Evolutionary conservation across 2,329 filamentous ascomycete species (phyloP).

Genomic region (Penicillium sp.): DNA sequence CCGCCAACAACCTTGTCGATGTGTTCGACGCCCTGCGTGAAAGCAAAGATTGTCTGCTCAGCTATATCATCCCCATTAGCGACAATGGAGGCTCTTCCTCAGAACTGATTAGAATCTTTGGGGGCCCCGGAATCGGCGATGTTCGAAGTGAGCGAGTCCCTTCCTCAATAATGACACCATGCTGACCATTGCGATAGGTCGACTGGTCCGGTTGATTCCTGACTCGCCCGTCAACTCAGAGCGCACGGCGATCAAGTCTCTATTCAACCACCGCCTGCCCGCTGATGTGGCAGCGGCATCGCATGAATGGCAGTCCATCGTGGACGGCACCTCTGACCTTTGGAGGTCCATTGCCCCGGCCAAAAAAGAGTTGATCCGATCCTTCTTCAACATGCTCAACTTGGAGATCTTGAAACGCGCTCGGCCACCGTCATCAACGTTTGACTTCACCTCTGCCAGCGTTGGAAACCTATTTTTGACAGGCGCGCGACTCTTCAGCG

Average conservation of each 20-base stretch:
- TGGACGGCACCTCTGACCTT: slow-evolving; percentile 74
- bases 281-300: slow-evolving; percentile 61
- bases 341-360: slow-evolving; percentile 70
- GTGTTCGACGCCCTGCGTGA: slow-evolving; percentile 70
- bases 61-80: slow-evolving; percentile 90
- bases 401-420: slow-evolving; percentile 75
- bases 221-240: slow-evolving; percentile 59
- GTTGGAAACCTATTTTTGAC: slow-evolving; percentile 79
- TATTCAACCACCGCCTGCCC: slow-evolving; percentile 86
- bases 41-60: slow-evolving; percentile 66
- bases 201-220: slow-evolving; percentile 87
- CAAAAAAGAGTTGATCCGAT: slow-evolving; percentile 74
- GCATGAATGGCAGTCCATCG: slow-evolving; percentile 81
- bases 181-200: slow-evolving; percentile 53
- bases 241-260: slow-evolving; percentile 69
- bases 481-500: slow-evolving; percentile 84
- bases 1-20: slow-evolving; percentile 91
- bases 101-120: slow-evolving; percentile 90
- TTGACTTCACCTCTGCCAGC: slow-evolving; percentile 73
- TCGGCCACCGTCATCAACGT: slow-evolving; percentile 65
- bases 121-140: slow-evolving; percentile 82
- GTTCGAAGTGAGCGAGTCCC: slow-evolving; percentile 60
- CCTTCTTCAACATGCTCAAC: slow-evolving; percentile 73
- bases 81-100: slow-evolving; percentile 95
- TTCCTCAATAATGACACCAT: not conserved